Evolutionary conservation across 2,329 filamentous ascomycete species (phyloP).

Genomic region (Apiospora saccharicola): DNA sequence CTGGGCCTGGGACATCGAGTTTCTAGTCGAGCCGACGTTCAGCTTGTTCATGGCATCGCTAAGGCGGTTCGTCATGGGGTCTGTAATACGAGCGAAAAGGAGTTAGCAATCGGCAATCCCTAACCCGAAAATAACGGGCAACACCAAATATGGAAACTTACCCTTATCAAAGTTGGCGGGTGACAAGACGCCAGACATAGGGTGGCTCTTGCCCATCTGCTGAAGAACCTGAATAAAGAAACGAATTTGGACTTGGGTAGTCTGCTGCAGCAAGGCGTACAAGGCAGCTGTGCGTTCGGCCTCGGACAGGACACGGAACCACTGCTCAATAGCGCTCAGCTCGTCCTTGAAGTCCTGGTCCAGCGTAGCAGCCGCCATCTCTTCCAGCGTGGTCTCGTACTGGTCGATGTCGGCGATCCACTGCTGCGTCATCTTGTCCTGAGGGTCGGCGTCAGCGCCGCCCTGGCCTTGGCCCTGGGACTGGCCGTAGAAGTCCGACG

Average conservation of each 20-base stretch:
- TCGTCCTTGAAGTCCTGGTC: slow-evolving; percentile 99
- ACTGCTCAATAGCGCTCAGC: slow-evolving; percentile 97
- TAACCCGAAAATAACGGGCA: background rate
- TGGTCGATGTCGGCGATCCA: slow-evolving; percentile 99
- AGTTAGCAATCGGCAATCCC: slow-evolving; percentile 27
- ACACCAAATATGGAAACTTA: slow-evolving; percentile 49
- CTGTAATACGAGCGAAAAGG: slow-evolving; percentile 53
- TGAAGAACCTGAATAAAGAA: slow-evolving; percentile 99
- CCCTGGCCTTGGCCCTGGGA: slow-evolving; percentile 71
- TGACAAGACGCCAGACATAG: slow-evolving; percentile 94
- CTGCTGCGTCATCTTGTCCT: slow-evolving; percentile 94
- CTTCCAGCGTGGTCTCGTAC: slow-evolving; percentile 97
- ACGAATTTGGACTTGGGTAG: slow-evolving; percentile 96
- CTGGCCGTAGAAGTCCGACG: slow-evolving; percentile 93
- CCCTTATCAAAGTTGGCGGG: slow-evolving; percentile 97
- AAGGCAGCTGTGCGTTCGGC: slow-evolving; percentile 94
- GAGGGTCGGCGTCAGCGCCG: slow-evolving; percentile 75
- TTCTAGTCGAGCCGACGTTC: slow-evolving; percentile 84
- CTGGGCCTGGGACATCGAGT: slow-evolving; percentile 82
- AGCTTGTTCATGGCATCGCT: slow-evolving; percentile 97
- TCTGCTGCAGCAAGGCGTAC: slow-evolving; percentile 96
- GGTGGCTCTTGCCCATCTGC: slow-evolving; percentile 98
- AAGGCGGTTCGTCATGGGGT: slow-evolving; percentile 95
- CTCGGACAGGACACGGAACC: slow-evolving; percentile 97
- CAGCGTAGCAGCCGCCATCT: slow-evolving; percentile 98